phyloP scores from a whole-genome alignment of 2,329 filamentous ascomycete genomes.

The Magnaporthales sp. region DNA sequence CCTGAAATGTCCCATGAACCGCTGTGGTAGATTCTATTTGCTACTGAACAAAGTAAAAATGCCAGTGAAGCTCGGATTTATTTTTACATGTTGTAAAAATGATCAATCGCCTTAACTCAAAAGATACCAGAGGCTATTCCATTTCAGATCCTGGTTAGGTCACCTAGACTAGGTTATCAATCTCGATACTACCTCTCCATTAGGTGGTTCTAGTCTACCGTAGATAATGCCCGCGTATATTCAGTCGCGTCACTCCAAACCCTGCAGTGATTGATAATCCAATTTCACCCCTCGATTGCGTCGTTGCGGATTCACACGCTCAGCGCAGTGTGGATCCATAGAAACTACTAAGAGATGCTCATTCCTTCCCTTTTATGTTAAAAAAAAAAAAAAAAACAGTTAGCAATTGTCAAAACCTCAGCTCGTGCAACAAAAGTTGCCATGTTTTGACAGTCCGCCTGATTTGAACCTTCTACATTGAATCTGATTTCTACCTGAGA shows the following conservation, averaged over 20 bases:
- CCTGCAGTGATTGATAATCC: background rate
- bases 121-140: background rate
- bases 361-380: background rate
- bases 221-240: background rate
- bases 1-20: no score
- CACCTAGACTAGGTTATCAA: background rate
- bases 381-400: no score
- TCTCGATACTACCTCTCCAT: background rate
- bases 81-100: background rate
- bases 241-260: background rate
- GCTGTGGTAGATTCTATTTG: no score
- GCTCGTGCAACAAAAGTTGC: no score
- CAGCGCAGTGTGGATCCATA: background rate
- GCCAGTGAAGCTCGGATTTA: background rate
- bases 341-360: background rate
- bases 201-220: background rate
- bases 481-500: background rate
- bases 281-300: background rate
- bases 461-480: background rate
- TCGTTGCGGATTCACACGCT: background rate
- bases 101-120: background rate
- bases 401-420: no score
- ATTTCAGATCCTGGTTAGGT: background rate
- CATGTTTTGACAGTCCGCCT: background rate
- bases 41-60: background rate